Conservation (phyloP, 139 green algal species). For the Picochlorum costavermella region DNA sequence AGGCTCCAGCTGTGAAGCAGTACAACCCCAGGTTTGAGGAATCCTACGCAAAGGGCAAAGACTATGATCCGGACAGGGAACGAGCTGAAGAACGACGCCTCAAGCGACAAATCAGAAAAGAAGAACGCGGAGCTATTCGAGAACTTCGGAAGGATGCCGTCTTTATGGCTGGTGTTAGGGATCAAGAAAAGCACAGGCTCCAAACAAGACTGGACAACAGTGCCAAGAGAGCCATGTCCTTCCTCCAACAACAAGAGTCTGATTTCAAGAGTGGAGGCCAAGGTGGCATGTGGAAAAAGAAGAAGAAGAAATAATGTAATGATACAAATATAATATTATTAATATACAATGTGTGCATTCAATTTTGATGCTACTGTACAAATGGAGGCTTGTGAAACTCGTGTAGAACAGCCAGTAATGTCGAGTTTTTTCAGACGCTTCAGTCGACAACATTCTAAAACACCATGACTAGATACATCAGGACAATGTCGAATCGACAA, state of each 20-base stretch:
- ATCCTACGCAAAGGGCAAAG: constrained; percentile 49
- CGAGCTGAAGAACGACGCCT: constrained; percentile 48
- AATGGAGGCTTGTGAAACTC: background rate
- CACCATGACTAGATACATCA: background rate
- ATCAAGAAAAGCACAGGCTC: constrained; percentile 28
- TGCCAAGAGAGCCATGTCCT: constrained; percentile 33
- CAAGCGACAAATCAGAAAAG: constrained; percentile 55
- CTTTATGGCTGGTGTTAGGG: constrained; percentile 58
- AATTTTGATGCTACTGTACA: background rate
- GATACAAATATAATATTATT: constrained; percentile 1
- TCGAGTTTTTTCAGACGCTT: background rate
- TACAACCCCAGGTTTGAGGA: constrained; percentile 88
- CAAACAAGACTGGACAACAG: constrained; percentile 29
- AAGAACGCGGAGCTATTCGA: constrained; percentile 63
- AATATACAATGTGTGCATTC: background rate
- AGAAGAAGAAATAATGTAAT: constrained; percentile 40
- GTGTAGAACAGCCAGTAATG: constrained; percentile 2
- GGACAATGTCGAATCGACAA: background rate
- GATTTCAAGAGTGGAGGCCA: constrained; percentile 82
- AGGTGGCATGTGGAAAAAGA: constrained; percentile 73
- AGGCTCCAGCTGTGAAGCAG: constrained; percentile 32
- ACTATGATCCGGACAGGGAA: constrained; percentile 78
- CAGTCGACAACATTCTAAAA: background rate
- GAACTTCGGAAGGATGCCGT: constrained; percentile 83
- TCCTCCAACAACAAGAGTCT: constrained; percentile 69